A percentile compares a stretch with the other conserved stretches of the same genome.
Evolutionary conservation across 2,329 filamentous ascomycete species (phyloP).

Genomic region (Fusarium kyushuense): DNA sequence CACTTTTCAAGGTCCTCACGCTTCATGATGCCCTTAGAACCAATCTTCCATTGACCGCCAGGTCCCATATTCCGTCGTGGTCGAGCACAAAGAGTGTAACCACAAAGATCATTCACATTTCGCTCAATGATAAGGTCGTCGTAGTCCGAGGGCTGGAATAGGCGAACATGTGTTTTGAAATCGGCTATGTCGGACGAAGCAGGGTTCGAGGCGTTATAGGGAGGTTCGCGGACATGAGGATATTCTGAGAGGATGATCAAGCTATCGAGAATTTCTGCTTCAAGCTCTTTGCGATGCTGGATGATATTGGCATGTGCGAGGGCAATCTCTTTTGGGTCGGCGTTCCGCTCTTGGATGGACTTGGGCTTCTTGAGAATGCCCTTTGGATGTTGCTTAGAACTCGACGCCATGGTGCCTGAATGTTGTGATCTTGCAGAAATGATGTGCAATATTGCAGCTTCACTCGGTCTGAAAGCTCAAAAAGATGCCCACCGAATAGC

Average conservation of each 20-base stretch:
- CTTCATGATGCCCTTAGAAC: slow-evolving; percentile 72
- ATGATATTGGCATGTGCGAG: slow-evolving; percentile 85
- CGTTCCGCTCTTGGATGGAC: slow-evolving; percentile 45
- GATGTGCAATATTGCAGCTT: slow-evolving; percentile 16
- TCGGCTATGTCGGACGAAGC: slow-evolving; percentile 69
- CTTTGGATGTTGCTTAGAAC: slow-evolving; percentile 57
- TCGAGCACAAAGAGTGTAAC: slow-evolving; percentile 81
- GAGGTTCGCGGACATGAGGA: slow-evolving; percentile 55
- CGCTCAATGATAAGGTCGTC: slow-evolving; percentile 90
- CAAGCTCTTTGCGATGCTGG: slow-evolving; percentile 83
- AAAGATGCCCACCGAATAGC: slow-evolving; percentile 9
- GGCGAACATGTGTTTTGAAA: slow-evolving; percentile 75
- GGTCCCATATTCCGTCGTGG: slow-evolving; percentile 68
- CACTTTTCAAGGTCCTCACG: slow-evolving; percentile 83
- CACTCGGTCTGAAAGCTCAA: slow-evolving; percentile 1
- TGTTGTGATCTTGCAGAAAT: neutral
- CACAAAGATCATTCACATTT: slow-evolving; percentile 84
- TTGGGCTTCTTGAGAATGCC: slow-evolving; percentile 71
- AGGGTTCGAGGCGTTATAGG: slow-evolving; percentile 59
- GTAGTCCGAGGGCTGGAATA: slow-evolving; percentile 90
- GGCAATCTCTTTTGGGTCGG: slow-evolving; percentile 71
- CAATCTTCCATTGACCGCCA: slow-evolving; percentile 76
- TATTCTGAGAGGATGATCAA: slow-evolving; percentile 78
- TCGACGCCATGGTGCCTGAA: slow-evolving; percentile 43
- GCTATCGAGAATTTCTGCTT: slow-evolving; percentile 77